phyloP scores from a whole-genome alignment of 1,139 yeast species.

The Saccharomyces hybrid region DNA sequence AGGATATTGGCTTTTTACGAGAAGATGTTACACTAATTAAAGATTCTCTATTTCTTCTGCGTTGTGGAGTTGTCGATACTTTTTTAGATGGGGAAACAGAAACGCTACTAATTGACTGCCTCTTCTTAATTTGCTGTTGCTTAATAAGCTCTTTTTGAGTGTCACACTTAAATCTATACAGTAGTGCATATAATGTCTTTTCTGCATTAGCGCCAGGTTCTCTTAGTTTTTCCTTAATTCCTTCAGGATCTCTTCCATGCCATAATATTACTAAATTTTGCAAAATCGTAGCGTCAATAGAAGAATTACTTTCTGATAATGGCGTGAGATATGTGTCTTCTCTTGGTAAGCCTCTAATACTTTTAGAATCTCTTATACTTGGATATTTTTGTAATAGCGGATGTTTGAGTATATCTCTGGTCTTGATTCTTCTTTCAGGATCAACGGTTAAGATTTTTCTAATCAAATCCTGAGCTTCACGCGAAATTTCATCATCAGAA shows the following conservation, averaged over 20 bases:
- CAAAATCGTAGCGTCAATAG: slow-evolving; percentile 55
- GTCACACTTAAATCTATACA: slow-evolving; percentile 37
- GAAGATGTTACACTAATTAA: slow-evolving; percentile 48
- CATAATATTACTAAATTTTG: slow-evolving; percentile 64
- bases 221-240: slow-evolving; percentile 47
- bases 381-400: slow-evolving; percentile 62
- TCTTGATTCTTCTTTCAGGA: slow-evolving; percentile 67
- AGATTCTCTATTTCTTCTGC: slow-evolving; percentile 40
- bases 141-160: slow-evolving; percentile 27
- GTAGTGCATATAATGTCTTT: slow-evolving; percentile 64
- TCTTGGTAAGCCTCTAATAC: slow-evolving; percentile 50
- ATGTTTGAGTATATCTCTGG: slow-evolving; percentile 68
- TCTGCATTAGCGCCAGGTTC: slow-evolving; percentile 58
- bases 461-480: slow-evolving; percentile 65
- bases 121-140: slow-evolving; percentile 22
- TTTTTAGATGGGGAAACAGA: slow-evolving; percentile 6
- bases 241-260: slow-evolving; percentile 58
- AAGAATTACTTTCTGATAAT: slow-evolving; percentile 36
- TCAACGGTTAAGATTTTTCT: slow-evolving; percentile 68
- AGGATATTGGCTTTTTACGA: slow-evolving; percentile 50
- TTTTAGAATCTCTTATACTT: slow-evolving; percentile 33
- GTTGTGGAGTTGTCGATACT: slow-evolving; percentile 31
- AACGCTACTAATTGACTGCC: slow-evolving; percentile 19
- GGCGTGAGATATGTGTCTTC: slow-evolving; percentile 54
- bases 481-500: slow-evolving; percentile 52